phyloP scores from a whole-genome alignment of 805 yeast species.

The Lachancea dasiensis region DNA sequence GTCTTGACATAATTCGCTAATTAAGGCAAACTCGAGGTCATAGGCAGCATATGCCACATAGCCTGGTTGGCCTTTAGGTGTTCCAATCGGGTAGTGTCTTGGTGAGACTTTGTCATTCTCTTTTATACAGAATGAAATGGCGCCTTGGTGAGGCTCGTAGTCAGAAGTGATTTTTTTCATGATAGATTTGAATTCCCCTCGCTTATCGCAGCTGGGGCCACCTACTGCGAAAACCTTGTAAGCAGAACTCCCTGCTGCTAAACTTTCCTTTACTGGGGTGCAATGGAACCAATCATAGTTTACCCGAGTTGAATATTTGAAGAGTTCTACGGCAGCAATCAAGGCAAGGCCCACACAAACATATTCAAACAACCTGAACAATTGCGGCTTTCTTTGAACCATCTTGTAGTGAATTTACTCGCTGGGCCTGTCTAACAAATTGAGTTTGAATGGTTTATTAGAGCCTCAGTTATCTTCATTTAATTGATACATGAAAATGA shows the following conservation, averaged over 20 bases:
- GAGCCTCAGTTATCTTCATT: too few relatives aligned
- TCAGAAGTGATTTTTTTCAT: constrained; percentile 36
- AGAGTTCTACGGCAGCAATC: constrained; percentile 39
- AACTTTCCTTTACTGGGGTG: constrained; percentile 29
- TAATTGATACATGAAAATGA: too few relatives aligned
- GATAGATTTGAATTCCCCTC: constrained; percentile 38
- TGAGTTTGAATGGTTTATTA: too few relatives aligned
- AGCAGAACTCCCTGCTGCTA: constrained; percentile 24
- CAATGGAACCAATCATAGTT: constrained; percentile 44
- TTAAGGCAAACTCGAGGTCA: constrained; percentile 19
- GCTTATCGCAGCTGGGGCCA: constrained; percentile 40
- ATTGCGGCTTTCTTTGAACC: constrained; percentile 6
- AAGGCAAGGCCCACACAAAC: constrained; percentile 26
- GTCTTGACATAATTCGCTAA: constrained; percentile 24
- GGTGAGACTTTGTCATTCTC: constrained; percentile 28
- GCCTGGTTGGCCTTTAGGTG: constrained; percentile 33
- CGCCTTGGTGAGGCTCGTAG: constrained; percentile 35
- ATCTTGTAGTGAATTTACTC: too few relatives aligned
- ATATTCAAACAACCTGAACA: constrained; percentile 24
- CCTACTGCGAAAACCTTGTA: constrained; percentile 35
- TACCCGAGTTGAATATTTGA: constrained; percentile 36
- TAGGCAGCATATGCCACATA: constrained; percentile 31
- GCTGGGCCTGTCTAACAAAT: too few relatives aligned
- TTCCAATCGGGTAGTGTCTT: constrained; percentile 31
- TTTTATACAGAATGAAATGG: constrained; percentile 34